These are phyloP conservation scores for Knufia fluminis DNA, from an alignment of 2,329 filamentous ascomycete genomes.

Conservation along the genomic window DNA sequence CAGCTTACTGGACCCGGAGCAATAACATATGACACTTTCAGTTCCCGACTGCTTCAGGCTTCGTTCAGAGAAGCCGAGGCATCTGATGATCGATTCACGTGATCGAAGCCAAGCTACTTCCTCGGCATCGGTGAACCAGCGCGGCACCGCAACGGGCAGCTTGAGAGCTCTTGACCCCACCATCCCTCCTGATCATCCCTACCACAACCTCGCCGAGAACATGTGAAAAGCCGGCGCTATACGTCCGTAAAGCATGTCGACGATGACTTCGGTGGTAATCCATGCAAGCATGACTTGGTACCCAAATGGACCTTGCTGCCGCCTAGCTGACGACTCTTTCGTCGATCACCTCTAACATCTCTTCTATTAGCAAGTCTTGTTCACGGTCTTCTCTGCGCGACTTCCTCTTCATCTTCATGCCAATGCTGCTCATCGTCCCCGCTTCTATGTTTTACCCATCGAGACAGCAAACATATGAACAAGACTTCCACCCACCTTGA, in stretches of 20 bases:
- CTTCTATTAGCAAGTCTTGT: not conserved
- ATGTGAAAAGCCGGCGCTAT: not conserved
- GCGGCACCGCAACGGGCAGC: too few species aligned
- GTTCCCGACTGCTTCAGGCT: not conserved
- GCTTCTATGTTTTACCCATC: slow-evolving; percentile 2
- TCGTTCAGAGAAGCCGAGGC: not conserved
- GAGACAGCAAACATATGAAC: not conserved
- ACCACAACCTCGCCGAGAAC: not conserved
- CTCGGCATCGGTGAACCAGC: not conserved
- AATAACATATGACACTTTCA: slow-evolving; percentile 4
- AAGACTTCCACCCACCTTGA: not conserved
- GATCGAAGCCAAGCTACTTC: not conserved
- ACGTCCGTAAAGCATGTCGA: too few species aligned
- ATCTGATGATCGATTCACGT: not conserved
- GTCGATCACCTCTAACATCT: too few species aligned
- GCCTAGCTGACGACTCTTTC: too few species aligned
- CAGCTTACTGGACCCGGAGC: not conserved
- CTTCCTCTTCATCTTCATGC: not conserved
- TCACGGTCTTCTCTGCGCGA: slow-evolving; percentile 8
- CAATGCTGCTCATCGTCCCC: not conserved
- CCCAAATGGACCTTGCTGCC: not conserved
- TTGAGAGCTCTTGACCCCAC: too few species aligned
- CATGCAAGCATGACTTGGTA: too few species aligned
- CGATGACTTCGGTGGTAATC: too few species aligned
- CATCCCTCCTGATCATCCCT: too few species aligned